Percentiles rank a stretch among this genome's conserved stretches.
These are phyloP conservation scores for Sicyos baderoa DNA, from an alignment of 306 rosid species.

Conservation along the genomic window DNA sequence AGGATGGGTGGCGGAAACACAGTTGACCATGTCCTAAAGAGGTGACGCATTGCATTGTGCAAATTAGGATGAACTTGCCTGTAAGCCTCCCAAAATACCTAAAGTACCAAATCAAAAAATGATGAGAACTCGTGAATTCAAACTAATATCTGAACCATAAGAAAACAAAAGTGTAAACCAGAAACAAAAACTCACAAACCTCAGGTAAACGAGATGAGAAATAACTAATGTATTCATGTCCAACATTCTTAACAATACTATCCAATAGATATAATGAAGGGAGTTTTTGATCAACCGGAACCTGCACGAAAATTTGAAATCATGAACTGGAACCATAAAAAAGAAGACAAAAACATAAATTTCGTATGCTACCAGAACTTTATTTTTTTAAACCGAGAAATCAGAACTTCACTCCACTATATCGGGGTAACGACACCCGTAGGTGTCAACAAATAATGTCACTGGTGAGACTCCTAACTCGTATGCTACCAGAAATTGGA, in stretches of 20 bases:
- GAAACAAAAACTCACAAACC: conserved; percentile 38
- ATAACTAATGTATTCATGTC: conserved; percentile 59
- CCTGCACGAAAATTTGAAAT: conserved; percentile 45
- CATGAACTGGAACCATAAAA: not conserved
- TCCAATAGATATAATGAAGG: conserved; percentile 92
- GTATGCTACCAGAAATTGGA: not conserved
- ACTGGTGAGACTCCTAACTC: too few relatives aligned
- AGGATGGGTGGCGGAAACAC: conserved; percentile 67
- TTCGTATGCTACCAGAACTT: not conserved
- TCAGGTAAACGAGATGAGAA: conserved; percentile 67
- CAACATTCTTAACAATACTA: conserved; percentile 90
- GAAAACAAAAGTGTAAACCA: conserved; percentile 7
- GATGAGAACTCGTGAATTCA: conserved; percentile 21
- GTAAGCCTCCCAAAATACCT: conserved; percentile 91
- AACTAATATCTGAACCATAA: conserved; percentile 8
- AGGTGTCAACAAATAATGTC: too few relatives aligned
- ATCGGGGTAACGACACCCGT: too few relatives aligned
- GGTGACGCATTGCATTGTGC: conserved; percentile 77
- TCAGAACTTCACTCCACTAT: too few relatives aligned
- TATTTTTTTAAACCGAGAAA: too few relatives aligned
- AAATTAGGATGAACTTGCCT: conserved; percentile 60
- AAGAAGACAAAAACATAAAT: conserved; percentile 1
- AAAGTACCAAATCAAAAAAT: conserved; percentile 8
- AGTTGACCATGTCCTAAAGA: conserved; percentile 83
- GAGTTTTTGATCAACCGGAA: conserved; percentile 74